These are phyloP conservation scores for Maudiozyma turicensis DNA, from an alignment of 805 yeast species.

Conservation along the genomic window DNA sequence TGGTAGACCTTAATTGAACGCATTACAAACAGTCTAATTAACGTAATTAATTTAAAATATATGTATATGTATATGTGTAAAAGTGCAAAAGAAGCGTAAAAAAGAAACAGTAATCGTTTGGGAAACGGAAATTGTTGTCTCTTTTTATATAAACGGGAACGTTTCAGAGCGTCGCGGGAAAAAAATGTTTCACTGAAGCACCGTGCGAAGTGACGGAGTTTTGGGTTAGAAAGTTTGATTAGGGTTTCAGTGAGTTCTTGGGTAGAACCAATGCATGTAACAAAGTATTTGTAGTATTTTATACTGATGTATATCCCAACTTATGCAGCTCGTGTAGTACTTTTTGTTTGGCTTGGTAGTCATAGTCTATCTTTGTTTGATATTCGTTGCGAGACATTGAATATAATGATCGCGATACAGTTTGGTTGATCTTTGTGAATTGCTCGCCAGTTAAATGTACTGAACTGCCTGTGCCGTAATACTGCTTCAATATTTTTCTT, in stretches of 20 bases:
- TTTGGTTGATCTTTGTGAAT: constrained; percentile 54
- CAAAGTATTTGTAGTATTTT: not conserved
- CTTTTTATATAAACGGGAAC: too few relatives aligned
- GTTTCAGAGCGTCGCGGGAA: too few relatives aligned
- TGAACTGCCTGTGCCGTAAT: constrained; percentile 28
- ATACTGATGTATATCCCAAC: constrained; percentile 1
- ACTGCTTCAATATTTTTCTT: constrained; percentile 40
- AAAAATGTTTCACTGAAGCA: not conserved
- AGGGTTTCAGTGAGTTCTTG: not conserved
- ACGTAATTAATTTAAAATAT: too few relatives aligned
- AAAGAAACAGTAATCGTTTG: too few relatives aligned
- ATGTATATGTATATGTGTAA: too few relatives aligned
- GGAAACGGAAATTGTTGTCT: too few relatives aligned
- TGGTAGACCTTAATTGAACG: too few relatives aligned
- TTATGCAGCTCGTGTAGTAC: not conserved
- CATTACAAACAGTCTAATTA: too few relatives aligned
- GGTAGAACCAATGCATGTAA: not conserved
- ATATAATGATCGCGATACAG: constrained; percentile 53
- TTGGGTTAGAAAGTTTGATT: not conserved
- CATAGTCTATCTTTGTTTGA: constrained; percentile 2
- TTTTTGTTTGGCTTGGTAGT: not conserved
- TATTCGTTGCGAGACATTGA: constrained; percentile 17
- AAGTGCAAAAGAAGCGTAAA: too few relatives aligned
- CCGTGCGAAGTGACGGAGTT: not conserved
- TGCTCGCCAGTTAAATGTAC: constrained; percentile 28